Evolutionary conservation across 2,329 filamentous ascomycete genomes (phyloP).

Genomic region (Ambrosiella beaveri): DNA sequence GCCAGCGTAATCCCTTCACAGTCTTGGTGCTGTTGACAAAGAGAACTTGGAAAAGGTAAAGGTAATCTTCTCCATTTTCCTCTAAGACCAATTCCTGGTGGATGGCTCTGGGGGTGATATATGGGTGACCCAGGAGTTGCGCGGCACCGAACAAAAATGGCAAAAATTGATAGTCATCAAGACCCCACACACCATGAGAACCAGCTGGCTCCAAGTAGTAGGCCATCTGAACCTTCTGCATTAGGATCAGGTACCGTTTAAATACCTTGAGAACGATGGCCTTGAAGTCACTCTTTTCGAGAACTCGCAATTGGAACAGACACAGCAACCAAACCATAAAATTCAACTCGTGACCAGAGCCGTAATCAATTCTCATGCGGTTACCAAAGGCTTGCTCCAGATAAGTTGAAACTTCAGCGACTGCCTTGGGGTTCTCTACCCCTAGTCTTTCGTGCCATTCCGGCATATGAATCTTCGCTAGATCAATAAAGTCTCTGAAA

Average conservation of each 20-base stretch:
- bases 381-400: constrained; percentile 75
- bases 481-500: constrained; percentile 68
- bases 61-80: constrained; percentile 64
- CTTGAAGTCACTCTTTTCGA: constrained; percentile 51
- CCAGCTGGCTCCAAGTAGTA: constrained; percentile 97
- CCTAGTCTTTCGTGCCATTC: constrained; percentile 49
- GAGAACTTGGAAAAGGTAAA: constrained; percentile 82
- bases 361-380: constrained; percentile 77
- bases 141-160: constrained; percentile 90
- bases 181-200: constrained; percentile 92
- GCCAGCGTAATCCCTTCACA: constrained; percentile 85
- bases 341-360: constrained; percentile 92
- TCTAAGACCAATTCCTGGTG: constrained; percentile 80
- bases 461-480: constrained; percentile 36
- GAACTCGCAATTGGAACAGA: constrained; percentile 58
- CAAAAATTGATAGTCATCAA: constrained; percentile 94
- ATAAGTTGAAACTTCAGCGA: constrained; percentile 62
- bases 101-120: constrained; percentile 61
- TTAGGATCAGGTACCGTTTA: constrained; percentile 62
- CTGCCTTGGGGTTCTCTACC: constrained; percentile 32
- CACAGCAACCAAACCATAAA: constrained; percentile 95
- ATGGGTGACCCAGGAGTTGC: constrained; percentile 72
- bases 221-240: constrained; percentile 74
- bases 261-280: constrained; percentile 64
- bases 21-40: constrained; percentile 97